Base-by-base conservation (phyloP, 768 basidiomycete genomes). In the Cubamyces lactineus region DNA sequence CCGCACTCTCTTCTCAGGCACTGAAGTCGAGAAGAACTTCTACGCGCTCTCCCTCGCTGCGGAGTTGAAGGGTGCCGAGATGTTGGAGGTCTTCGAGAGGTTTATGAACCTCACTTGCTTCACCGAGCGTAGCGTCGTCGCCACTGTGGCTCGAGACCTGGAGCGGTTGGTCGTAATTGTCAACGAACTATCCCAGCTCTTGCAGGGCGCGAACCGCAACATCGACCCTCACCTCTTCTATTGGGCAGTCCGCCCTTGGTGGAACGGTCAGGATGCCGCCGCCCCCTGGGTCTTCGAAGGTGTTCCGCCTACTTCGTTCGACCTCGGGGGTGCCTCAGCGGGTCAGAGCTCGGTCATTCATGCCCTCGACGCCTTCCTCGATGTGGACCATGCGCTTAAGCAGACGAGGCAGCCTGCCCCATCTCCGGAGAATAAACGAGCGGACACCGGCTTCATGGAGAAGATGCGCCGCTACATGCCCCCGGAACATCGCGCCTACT, bases 401-500 rank as follows among this genome's bases (percentile, higher is more conserved):
- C 81, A 88, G 63, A 80, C 85, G 73, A 80, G 88, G 69, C 77
- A 84, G 75, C 91, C 89, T 63, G 76, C 84, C 23, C 82, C 94
- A 55, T 86, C 91, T 55, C 74, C 80, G 49, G 74, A 79, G 59
- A 86, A 92, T 72, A 86, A 84, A 75, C 83, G 74, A 67, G 89
- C 81, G 42, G 92, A 84, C 74, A 80, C 76, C 40, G 84, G 87
- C 0, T 98, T 98, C 78, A 94, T 98, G 88, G 87, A 90, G 60
- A 83, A 93, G 50, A 97, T 97, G 95, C 79, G 92, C 59, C 84
- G 85, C 21, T 98, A 98, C 76, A 98, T 98, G 96, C 96, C 96
- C 0, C 89, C 90, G 15, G 84, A 84, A 56, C 96, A 98, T 76
- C 87, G 92, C 45, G 86, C 88, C 48, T 98, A 94, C 77, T 83